Evolutionary conservation across 129 eudicot species (phyloP).

Genomic region (Saussurea involucrata): DNA sequence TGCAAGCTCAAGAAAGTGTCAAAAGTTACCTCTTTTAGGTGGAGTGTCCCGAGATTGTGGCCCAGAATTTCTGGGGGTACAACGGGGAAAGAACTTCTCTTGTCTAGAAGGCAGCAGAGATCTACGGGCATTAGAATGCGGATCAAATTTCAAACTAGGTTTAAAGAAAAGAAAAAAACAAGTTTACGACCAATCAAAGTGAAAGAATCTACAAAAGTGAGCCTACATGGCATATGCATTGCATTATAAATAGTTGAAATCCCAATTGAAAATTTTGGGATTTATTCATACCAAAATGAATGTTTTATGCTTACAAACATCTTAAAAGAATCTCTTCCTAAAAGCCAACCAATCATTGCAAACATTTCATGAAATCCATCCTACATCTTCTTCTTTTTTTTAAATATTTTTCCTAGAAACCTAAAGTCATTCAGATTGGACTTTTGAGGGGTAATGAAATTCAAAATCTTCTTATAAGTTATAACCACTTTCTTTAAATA

Average conservation of each 20-base stretch:
- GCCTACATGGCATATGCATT: background rate
- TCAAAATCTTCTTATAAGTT: no score
- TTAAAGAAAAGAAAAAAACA: background rate
- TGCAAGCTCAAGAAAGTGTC: background rate
- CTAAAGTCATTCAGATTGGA: background rate
- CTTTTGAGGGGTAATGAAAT: no score
- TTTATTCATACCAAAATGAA: no score
- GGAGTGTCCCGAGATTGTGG: conserved; percentile 95
- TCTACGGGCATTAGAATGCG: conserved; percentile 33
- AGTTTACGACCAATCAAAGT: background rate
- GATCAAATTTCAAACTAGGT: background rate
- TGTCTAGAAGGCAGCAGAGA: conserved; percentile 56
- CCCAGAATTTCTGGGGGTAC: conserved; percentile 69
- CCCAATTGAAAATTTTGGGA: no score
- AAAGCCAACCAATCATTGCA: background rate
- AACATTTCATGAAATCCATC: background rate
- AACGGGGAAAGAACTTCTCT: conserved; percentile 75
- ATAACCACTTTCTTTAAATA: no score
- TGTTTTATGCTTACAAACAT: background rate
- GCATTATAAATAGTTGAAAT: background rate
- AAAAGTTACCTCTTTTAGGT: conserved; percentile 82
- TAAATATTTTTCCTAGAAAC: background rate
- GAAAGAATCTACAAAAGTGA: background rate
- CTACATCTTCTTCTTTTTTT: background rate
- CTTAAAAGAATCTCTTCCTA: background rate